phyloP scores from a whole-genome alignment of 2,329 filamentous ascomycete genomes.

The Lasiodiplodia sp. region DNA sequence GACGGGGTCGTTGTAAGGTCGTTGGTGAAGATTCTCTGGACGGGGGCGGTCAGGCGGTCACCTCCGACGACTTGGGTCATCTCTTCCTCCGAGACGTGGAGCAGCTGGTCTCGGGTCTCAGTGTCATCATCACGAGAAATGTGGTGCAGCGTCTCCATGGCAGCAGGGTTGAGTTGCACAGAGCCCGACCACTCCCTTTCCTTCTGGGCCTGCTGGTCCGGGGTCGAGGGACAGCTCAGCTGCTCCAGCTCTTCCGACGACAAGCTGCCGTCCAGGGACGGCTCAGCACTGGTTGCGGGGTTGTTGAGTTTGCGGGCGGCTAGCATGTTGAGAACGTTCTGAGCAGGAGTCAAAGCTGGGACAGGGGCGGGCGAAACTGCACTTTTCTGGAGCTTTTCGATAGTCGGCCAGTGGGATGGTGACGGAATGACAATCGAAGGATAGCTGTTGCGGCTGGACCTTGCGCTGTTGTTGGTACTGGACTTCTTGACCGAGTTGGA shows the following conservation, averaged over 20 bases:
- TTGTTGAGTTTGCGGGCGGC: constrained; percentile 64
- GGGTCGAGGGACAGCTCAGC: constrained; percentile 85
- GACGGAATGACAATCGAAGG: constrained; percentile 67
- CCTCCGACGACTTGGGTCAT: constrained; percentile 62
- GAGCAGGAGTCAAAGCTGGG: constrained; percentile 64
- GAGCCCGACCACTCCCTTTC: constrained; percentile 69
- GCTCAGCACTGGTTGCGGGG: constrained; percentile 79
- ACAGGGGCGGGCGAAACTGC: constrained; percentile 55
- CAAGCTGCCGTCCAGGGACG: constrained; percentile 88
- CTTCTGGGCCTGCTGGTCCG: constrained; percentile 64
- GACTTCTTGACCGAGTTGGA: constrained; percentile 59
- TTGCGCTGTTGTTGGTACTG: constrained; percentile 38
- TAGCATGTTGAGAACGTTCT: constrained; percentile 76
- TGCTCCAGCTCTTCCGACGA: constrained; percentile 86
- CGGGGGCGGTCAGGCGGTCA: background rate
- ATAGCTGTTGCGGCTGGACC: constrained; percentile 56
- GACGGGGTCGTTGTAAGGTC: constrained; percentile 16
- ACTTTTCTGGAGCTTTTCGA: constrained; percentile 60
- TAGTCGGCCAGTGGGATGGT: constrained; percentile 63
- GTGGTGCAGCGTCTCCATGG: constrained; percentile 80
- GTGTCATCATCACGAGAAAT: constrained; percentile 39
- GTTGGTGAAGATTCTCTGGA: constrained; percentile 21
- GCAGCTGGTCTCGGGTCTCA: constrained; percentile 40
- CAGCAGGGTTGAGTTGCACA: constrained; percentile 74
- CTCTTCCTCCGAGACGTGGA: constrained; percentile 59